Evolutionary conservation across 495 filamentous ascomycete genomes (phyloP), one percentile per base, ranked within the genome.

Genomic region (Aspergillus sparsus): DNA sequence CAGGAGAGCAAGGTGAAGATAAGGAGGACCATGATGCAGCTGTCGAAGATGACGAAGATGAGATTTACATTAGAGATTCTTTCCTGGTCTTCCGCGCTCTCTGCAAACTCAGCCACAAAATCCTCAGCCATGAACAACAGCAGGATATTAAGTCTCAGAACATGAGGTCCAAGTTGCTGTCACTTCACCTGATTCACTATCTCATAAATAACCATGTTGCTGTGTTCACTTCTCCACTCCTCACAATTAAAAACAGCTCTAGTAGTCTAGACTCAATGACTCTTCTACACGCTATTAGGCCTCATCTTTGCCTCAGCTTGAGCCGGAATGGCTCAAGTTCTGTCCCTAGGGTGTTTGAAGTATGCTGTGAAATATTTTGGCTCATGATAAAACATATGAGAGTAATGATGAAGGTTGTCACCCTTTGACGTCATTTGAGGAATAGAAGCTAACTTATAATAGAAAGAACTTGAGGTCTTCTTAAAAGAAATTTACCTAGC

Each of bases 381-480:
- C 73, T 97, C 59, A 96, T 97, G 87, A 73, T 97, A 6, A 95
- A 92, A 68, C 83, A 93, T 73, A 91, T 98, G 86, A 84, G 95
- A 62, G 89, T 93, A 0, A 89, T 91, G 71, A 89, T 98, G 72
- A 98, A 98, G 86, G 89, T 90, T 61, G 80, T 67, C 13, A 6
- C 18, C 21, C 13, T 39, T 32, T 10, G 8, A 31, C 7, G 45
- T 36, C 8, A 18, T 57, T 49, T 15, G 27, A 10, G 13, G 0
- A 45, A 32, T 36, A 33, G 33, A 37, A 50, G 37, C 57, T 70
- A 44, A 71, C 57, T 12, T 39, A n/a, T n/a, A 52, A 46, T 64
- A 92, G 88, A 96, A 97, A 85, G 95, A 99, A 71, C 89, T 98
- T 51, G 95, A 98, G 72, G 92, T 99, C 1, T 97, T 98, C 69